Base-by-base conservation (phyloP, 768 basidiomycete species). In the Termitomyces sp. region DNA sequence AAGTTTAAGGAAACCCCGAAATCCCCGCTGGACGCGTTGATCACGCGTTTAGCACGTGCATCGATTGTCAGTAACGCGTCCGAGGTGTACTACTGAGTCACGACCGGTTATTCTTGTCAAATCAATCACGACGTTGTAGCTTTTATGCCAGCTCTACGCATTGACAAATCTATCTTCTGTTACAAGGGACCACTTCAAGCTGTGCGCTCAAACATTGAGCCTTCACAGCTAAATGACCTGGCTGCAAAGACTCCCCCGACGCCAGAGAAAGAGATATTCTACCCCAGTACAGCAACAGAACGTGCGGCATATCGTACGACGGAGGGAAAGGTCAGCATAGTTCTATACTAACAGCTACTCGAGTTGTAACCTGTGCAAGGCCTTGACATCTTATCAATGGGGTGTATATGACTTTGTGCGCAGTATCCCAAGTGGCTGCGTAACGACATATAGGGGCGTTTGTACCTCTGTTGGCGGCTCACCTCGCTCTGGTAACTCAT, bases 391-490 rank as follows among this genome's bases (percentile, higher is more conserved):
- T 2, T 79, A 86, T 67, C 84, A 83, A 62, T 88, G 85, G 86
- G 80, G 76, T 11, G 84, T 87, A 0, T 88, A 87, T 57, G 86
- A 88, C 66, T 80, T 80, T 60, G 68, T 77, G 5, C 66, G 71
- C 44, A 78, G 72, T 1, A 82, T 87, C 28, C 85, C 85, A 0
- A 63, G 53, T 0, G 85, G 85, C 1, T 80, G 75, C 45, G 81
- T 88, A 1, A 77, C 78, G 22, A 87, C 85, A 1, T 87, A 87
- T 65, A 85, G 85, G 61, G 76, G 79, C 28, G 74, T 88, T 20
- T 79, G 79, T 38, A 61, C 67, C 1, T 79, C 79, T 7, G 72
- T 85, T 3, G 83, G 85, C 1, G 86, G 86, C 12, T 88, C 86
- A 6, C 83, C 87, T 35, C 84, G 86, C 18, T 86, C 87, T 65